Evolutionary conservation across 345 rosid species (phyloP).

Genomic region (Brassica incana): DNA sequence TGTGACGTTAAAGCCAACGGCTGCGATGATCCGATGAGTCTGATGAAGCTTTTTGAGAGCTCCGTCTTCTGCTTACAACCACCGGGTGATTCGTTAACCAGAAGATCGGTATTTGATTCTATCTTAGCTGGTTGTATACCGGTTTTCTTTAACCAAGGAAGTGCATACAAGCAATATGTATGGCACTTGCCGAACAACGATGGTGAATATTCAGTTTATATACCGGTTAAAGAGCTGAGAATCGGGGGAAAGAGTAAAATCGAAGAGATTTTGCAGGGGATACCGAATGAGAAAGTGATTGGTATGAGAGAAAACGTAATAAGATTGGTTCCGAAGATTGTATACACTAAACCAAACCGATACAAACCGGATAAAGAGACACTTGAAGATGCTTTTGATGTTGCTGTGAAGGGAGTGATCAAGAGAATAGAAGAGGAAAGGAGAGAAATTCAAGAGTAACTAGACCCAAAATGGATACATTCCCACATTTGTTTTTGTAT

Average conservation of each 20-base stretch:
- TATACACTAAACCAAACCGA: conserved; percentile 44
- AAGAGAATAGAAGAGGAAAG: conserved; percentile 37
- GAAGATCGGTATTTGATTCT: conserved; percentile 62
- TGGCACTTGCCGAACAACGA: conserved; percentile 53
- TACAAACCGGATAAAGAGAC: conserved; percentile 7
- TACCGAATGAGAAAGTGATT: conserved; percentile 32
- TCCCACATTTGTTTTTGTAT: conserved; percentile 5
- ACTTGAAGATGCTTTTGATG: conserved; percentile 54
- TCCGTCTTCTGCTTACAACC: conserved; percentile 62
- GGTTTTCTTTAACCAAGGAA: conserved; percentile 59
- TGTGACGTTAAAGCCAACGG: conserved; percentile 36
- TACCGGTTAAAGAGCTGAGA: conserved; percentile 40
- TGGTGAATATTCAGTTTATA: conserved; percentile 48
- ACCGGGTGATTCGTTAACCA: conserved; percentile 60
- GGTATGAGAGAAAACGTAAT: conserved; percentile 52
- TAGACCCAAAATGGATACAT: background rate
- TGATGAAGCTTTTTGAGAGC: conserved; percentile 44
- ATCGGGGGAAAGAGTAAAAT: conserved; percentile 32
- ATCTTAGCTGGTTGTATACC: conserved; percentile 52
- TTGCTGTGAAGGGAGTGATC: conserved; percentile 46
- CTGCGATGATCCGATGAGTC: conserved; percentile 45
- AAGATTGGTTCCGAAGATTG: conserved; percentile 49
- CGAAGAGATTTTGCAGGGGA: conserved; percentile 30
- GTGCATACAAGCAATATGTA: conserved; percentile 51
- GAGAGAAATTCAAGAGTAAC: conserved; percentile 13